A percentile compares a stretch with the other conserved stretches of the same genome.
Evolutionary conservation across 2,329 filamentous ascomycete species (phyloP).

Genomic region (Fusarium sp.): DNA sequence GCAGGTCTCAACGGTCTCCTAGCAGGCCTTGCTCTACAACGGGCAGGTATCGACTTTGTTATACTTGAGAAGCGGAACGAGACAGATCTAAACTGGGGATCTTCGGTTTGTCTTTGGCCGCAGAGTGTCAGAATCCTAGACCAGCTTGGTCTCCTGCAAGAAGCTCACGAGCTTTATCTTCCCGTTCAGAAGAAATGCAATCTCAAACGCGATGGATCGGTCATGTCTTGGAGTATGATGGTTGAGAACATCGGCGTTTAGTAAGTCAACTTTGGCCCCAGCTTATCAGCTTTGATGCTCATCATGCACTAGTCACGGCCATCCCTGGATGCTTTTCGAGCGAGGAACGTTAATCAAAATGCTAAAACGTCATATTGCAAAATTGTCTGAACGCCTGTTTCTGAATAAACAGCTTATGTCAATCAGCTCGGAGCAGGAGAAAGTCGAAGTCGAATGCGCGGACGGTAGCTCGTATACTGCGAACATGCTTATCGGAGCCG

Average conservation of each 20-base stretch:
- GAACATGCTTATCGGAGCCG: constrained; percentile 37
- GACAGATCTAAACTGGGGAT: constrained; percentile 27
- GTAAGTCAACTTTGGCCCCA: not conserved
- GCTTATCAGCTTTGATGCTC: not conserved
- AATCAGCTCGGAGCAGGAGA: not conserved
- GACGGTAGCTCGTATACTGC: constrained; percentile 26
- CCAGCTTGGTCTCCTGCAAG: constrained; percentile 27
- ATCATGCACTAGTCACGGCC: constrained; percentile 6
- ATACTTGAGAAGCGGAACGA: constrained; percentile 23
- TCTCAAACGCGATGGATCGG: constrained; percentile 10
- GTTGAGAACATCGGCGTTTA: constrained; percentile 26
- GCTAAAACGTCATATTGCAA: constrained; percentile 23
- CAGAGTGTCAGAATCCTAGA: constrained; percentile 24
- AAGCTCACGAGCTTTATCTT: not conserved
- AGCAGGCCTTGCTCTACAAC: constrained; percentile 11
- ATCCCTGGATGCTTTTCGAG: constrained; percentile 39
- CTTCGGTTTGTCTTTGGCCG: constrained; percentile 32
- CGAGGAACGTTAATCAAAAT: constrained; percentile 32
- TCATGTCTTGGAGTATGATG: constrained; percentile 35
- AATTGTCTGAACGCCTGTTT: constrained; percentile 2
- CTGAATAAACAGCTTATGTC: constrained; percentile 29
- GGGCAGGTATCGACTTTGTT: constrained; percentile 20
- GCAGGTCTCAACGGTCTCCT: constrained; percentile 27
- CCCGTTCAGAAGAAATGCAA: constrained; percentile 34
- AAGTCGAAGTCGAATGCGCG: constrained; percentile 27